phyloP scores from a whole-genome alignment of 2,329 filamentous ascomycete species.

The Monosporascus sp. region DNA sequence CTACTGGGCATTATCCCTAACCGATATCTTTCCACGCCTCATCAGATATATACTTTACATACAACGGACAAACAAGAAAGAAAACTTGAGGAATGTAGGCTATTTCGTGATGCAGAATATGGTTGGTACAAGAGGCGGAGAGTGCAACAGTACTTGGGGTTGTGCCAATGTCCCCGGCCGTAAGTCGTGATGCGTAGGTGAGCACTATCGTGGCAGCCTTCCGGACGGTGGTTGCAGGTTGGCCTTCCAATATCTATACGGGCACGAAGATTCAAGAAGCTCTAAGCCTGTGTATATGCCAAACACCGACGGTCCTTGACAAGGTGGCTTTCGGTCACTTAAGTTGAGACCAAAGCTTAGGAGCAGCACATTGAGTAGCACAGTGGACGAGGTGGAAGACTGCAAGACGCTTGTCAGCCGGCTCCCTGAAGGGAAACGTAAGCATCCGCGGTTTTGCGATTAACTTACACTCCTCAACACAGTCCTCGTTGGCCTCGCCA shows the following conservation, averaged over 20 bases:
- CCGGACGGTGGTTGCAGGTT: not conserved
- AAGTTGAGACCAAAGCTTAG: slow-evolving; percentile 89
- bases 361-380: slow-evolving; percentile 85
- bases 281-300: slow-evolving; percentile 8
- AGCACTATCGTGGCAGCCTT: not conserved
- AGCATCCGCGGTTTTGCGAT: too few species aligned
- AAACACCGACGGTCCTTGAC: slow-evolving; percentile 11
- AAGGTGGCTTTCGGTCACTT: slow-evolving; percentile 57
- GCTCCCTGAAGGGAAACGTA: not conserved
- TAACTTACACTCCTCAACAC: slow-evolving; percentile 93
- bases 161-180: not conserved
- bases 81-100: not conserved
- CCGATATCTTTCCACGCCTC: not conserved
- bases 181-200: not conserved
- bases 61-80: too few species aligned
- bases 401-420: slow-evolving; percentile 31
- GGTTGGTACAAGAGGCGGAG: not conserved
- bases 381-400: slow-evolving; percentile 99
- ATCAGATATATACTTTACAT: too few species aligned
- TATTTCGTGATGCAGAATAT: not conserved
- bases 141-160: not conserved
- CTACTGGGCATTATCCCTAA: not conserved
- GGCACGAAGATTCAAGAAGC: slow-evolving; percentile 15
- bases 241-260: not conserved
- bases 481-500: slow-evolving; percentile 79